A percentile compares a stretch with the other conserved stretches of the same genome.
Conservation (phyloP, 306 rosid genomes). For the Sophora flavescens region DNA sequence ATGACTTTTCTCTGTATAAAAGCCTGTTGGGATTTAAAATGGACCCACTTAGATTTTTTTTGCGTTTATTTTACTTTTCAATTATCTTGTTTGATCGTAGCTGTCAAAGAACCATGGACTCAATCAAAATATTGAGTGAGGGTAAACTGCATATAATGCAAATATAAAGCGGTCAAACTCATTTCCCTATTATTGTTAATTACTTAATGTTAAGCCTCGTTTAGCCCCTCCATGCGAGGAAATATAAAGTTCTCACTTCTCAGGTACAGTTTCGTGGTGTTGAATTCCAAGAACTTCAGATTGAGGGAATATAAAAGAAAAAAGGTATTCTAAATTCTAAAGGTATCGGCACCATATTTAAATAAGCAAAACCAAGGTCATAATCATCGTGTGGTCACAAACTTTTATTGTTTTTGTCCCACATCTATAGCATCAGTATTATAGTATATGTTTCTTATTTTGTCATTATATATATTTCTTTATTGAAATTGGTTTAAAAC, state of each 20-base stretch:
- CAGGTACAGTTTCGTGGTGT: neutral
- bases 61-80: neutral
- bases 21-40: constrained; percentile 43
- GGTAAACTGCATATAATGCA: neutral
- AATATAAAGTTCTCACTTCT: neutral
- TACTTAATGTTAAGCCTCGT: neutral
- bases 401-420: neutral
- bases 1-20: constrained; percentile 42
- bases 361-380: neutral
- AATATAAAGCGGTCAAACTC: neutral
- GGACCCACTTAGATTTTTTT: constrained; percentile 49
- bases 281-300: neutral
- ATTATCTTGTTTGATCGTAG: neutral
- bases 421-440: no score
- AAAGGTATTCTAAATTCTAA: neutral
- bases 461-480: no score
- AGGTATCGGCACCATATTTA: neutral
- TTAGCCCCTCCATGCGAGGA: neutral
- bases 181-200: constrained; percentile 9
- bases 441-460: no score
- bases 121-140: neutral
- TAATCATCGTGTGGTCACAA: neutral
- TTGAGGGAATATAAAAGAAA: neutral
- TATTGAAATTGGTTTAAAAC: neutral
- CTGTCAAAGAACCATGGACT: neutral